Evolutionary conservation across 2,329 filamentous ascomycete species (phyloP).

Genomic region (Beauveria sp.): DNA sequence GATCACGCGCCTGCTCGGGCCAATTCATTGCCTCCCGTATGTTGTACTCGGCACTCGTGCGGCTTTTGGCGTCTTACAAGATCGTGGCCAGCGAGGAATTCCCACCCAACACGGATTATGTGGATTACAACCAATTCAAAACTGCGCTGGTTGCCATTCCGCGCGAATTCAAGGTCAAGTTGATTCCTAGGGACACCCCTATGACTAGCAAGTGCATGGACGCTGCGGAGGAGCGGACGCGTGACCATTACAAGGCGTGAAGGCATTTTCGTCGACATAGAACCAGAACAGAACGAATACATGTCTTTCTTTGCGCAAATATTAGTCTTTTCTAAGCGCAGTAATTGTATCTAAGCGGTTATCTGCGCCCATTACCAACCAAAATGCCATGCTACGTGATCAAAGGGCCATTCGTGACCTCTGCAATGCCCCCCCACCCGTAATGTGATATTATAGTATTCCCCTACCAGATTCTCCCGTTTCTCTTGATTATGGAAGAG

Average conservation of each 20-base stretch:
- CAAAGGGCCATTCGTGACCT: too few species aligned
- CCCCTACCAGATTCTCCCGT: too few species aligned
- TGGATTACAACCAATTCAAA: slow-evolving; percentile 55
- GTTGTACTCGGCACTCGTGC: slow-evolving; percentile 40
- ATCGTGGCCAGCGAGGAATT: slow-evolving; percentile 39
- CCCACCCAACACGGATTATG: slow-evolving; percentile 54
- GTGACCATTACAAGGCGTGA: slow-evolving; percentile 38
- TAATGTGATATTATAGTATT: too few species aligned
- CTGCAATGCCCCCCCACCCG: too few species aligned
- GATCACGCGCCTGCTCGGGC: slow-evolving; percentile 43
- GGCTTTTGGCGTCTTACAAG: slow-evolving; percentile 40
- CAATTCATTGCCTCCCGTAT: slow-evolving; percentile 43
- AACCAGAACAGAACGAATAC: too few species aligned
- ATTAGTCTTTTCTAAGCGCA: too few species aligned
- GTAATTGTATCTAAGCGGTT: too few species aligned
- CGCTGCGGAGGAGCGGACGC: slow-evolving; percentile 36
- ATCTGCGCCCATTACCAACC: too few species aligned
- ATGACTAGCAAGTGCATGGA: slow-evolving; percentile 29
- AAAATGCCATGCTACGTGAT: too few species aligned
- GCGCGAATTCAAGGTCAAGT: slow-evolving; percentile 47
- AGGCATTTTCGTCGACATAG: too few species aligned
- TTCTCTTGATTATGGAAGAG: too few species aligned
- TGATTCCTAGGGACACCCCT: slow-evolving; percentile 41
- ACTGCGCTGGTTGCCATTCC: slow-evolving; percentile 53
- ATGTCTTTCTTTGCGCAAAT: too few species aligned